Base-by-base conservation (phyloP, 495 filamentous ascomycete species). In the Parachaetomium inaequale region DNA sequence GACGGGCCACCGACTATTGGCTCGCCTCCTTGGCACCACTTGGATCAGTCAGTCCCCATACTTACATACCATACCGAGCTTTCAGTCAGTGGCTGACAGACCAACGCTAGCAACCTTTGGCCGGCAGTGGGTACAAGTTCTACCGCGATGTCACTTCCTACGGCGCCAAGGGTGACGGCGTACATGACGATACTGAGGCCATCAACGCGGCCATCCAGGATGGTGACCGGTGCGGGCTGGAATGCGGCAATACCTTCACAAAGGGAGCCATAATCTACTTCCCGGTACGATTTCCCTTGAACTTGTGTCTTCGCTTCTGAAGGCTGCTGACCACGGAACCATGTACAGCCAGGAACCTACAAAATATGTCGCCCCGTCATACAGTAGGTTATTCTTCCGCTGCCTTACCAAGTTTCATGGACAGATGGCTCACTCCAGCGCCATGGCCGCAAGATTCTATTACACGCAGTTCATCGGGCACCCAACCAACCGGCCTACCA, bases 181-280 rank as follows among this genome's bases (percentile, higher is more conserved):
- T 51, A 5, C 25, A 51, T 7, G 90, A 96, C 70, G 90, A 93
- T 67, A 90, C 89, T 1, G 84, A 72, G 29, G 89, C 91, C 3
- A 92, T 95, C 76, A 93, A 93, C 72, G 72, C 76, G 49, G 91
- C 91, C 12, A 89, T 94, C 52, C 79, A 82, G 6, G 82, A 84
- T 43, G 88, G 90, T 15, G 78, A 79, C 58, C 89, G 91, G 31
- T 94, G 91, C 67, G 88, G 85, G 42, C 68, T 78, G 63, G 82
- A 85, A 42, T 95, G 91, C 31, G 87, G 91, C 59, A 92, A 88
- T 7, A 81, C 82, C 2, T 94, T 90, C 17, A 29, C 77, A 8
- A 82, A 85, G 11, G 85, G 85, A 0, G 88, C 88, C 14, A 69
- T 91, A 34, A 80, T 92, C 2, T 92, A 87, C 73, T 92, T 92